Percentiles rank a stretch among this genome's conserved stretches.
phyloP scores from a whole-genome alignment of 306 rosid genomes.

The Ceratonia siliqua region DNA sequence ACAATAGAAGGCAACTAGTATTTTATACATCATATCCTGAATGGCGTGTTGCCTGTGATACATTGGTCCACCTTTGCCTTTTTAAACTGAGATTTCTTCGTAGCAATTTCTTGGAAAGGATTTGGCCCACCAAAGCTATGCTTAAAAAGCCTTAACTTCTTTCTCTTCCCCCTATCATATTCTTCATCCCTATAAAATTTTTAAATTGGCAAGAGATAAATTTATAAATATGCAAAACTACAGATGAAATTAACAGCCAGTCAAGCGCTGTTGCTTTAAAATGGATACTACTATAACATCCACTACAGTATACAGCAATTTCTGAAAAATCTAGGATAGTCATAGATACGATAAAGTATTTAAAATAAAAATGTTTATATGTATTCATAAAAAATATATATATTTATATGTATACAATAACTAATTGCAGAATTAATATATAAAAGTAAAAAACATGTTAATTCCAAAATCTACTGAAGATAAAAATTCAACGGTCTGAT shows the following conservation, averaged over 20 bases:
- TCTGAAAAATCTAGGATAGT: too few relatives aligned
- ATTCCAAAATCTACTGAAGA: too few relatives aligned
- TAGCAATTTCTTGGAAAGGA: slow-evolving; percentile 73
- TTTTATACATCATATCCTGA: slow-evolving; percentile 63
- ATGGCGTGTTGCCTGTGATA: slow-evolving; percentile 63
- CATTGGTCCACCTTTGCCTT: slow-evolving; percentile 51
- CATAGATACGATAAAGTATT: too few relatives aligned
- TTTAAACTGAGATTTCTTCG: slow-evolving; percentile 49
- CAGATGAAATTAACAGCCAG: not conserved
- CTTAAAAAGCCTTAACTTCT: slow-evolving; percentile 63
- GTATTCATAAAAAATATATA: too few relatives aligned
- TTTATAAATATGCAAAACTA: not conserved
- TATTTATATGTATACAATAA: too few relatives aligned
- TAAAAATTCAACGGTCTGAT: too few relatives aligned
- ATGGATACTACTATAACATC: too few relatives aligned
- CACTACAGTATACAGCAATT: too few relatives aligned
- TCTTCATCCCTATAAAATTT: slow-evolving; percentile 83
- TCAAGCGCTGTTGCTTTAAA: not conserved
- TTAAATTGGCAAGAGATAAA: not conserved
- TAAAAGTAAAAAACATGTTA: too few relatives aligned
- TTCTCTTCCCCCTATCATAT: slow-evolving; percentile 81
- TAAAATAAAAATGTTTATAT: too few relatives aligned
- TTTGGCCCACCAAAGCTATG: slow-evolving; percentile 61
- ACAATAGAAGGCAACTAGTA: not conserved
- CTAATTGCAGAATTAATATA: too few relatives aligned